These are phyloP conservation scores for Chlamydomonas reinhardtii DNA, from an alignment of 163 green algal species.

Conservation along the genomic window DNA sequence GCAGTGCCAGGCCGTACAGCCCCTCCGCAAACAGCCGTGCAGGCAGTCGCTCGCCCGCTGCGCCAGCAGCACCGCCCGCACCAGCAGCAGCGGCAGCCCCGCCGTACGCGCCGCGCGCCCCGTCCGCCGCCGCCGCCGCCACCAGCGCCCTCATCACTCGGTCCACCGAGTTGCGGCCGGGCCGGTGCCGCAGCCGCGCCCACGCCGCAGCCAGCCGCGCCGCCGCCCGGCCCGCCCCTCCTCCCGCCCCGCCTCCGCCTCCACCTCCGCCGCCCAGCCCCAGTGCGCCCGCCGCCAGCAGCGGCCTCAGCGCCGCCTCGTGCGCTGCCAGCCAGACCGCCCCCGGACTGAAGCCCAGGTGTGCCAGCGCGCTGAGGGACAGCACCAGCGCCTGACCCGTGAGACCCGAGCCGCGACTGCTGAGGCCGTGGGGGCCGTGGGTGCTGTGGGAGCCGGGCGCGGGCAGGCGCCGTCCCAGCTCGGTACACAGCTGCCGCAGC, in stretches of 20 bases:
- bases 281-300: neutral
- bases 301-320: neutral
- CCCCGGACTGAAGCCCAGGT: neutral
- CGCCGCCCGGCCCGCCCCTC: neutral
- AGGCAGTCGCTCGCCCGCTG: neutral
- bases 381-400: constrained; percentile 16
- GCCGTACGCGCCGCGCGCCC: neutral
- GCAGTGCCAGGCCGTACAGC: constrained; percentile 19
- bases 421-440: too few relatives aligned
- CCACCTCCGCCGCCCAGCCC: neutral
- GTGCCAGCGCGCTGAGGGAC: neutral
- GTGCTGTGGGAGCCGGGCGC: neutral
- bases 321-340: constrained; percentile 7
- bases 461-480: neutral
- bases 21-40: constrained; percentile 34
- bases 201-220: constrained; percentile 30
- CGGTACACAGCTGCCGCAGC: constrained; percentile 15
- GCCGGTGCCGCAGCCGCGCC: constrained; percentile 21
- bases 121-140: neutral
- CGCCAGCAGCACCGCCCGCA: neutral
- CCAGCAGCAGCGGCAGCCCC: neutral
- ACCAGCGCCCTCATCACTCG: constrained; percentile 2
- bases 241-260: too few relatives aligned
- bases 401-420: too few relatives aligned
- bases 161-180: neutral